phyloP scores from a whole-genome alignment of 495 filamentous ascomycete genomes.

The Talaromyces nanjingensis region DNA sequence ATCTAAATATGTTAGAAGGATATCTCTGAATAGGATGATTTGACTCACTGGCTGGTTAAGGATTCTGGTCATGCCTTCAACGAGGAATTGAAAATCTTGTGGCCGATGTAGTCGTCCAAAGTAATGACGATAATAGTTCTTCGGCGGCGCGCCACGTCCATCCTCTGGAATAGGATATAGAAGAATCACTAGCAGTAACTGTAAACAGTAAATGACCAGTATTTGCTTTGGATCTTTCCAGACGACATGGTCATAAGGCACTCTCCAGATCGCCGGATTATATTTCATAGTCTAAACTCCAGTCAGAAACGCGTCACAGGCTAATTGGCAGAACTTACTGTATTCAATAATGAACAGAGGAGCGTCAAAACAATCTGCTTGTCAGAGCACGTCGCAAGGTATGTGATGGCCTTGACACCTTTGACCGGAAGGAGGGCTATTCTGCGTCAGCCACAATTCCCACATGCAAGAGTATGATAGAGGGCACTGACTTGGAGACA shows the following conservation, averaged over 20 bases:
- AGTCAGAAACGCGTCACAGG: constrained; percentile 60
- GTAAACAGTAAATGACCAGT: constrained; percentile 84
- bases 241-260: constrained; percentile 90
- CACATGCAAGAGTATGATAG: constrained; percentile 4
- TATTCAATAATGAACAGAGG: constrained; percentile 90
- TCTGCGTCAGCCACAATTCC: constrained; percentile 1
- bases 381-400: constrained; percentile 79
- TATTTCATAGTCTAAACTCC: constrained; percentile 76
- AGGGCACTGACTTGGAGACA: constrained; percentile 60
- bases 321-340: constrained; percentile 43
- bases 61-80: constrained; percentile 91
- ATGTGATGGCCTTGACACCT: constrained; percentile 81
- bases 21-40: not conserved
- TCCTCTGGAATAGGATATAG: constrained; percentile 88
- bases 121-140: constrained; percentile 91
- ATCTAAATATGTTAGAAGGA: constrained; percentile 39
- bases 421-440: constrained; percentile 71
- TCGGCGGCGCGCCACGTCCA: constrained; percentile 51
- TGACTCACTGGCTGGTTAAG: constrained; percentile 72
- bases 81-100: constrained; percentile 95
- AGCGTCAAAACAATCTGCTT: constrained; percentile 87
- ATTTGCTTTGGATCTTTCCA: constrained; percentile 92
- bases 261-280: constrained; percentile 89
- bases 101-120: constrained; percentile 85
- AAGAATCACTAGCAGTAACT: constrained; percentile 80